Base-by-base conservation (phyloP, 306 rosid genomes). In the Chamaecrista fasciculata region DNA sequence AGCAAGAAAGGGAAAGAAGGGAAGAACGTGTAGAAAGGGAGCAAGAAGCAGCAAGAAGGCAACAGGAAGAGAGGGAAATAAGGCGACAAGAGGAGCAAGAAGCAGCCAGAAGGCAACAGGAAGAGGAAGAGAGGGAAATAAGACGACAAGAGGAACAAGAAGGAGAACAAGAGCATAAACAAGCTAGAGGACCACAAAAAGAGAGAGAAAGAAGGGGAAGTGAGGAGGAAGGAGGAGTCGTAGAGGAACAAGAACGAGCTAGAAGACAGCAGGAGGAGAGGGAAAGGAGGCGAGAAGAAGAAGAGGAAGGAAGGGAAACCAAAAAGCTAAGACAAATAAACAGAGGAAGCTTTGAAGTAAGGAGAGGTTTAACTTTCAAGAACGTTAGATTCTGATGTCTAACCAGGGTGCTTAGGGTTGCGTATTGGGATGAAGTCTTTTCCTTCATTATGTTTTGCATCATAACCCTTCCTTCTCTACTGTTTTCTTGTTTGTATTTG, bases 341-440 rank as follows among this genome's bases (percentile, higher is more conserved):
- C 16, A 14, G 51, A 37, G 59, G 19, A 15, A 28, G 49, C 11
- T 69, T 56, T 44, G 77, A 73, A 24, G 83, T 83, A 63, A 78
- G 74, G 49, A 57, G 58, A 52, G 59, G 44, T 64, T 42, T 78
- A 67, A 80, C 57, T 61, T 15, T 49, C 14, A 11, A 69, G 56
- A 26, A 31, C 4, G 36, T 71, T 49, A 76, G 57, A 77, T 66
- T 44, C 21, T 65, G 56, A 3, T 23, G 53, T 57, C 33, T 48
- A 4, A 53, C 25, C 24, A 8, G 39, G 52, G 51, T 62, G 44
- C 1, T 39, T 16, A 50, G 33, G 48, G 50, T 0, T 37, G 33
- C 23, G 5, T 21, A n/a, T 2, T 23, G 19, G 24, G 43, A 63
- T 42, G 15, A 63, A 29, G 15, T 12, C 28, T 48, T n/a, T 5